These are phyloP conservation scores for Didymella arachidicola DNA, from an alignment of 2,329 filamentous ascomycete genomes.

Conservation along the genomic window DNA sequence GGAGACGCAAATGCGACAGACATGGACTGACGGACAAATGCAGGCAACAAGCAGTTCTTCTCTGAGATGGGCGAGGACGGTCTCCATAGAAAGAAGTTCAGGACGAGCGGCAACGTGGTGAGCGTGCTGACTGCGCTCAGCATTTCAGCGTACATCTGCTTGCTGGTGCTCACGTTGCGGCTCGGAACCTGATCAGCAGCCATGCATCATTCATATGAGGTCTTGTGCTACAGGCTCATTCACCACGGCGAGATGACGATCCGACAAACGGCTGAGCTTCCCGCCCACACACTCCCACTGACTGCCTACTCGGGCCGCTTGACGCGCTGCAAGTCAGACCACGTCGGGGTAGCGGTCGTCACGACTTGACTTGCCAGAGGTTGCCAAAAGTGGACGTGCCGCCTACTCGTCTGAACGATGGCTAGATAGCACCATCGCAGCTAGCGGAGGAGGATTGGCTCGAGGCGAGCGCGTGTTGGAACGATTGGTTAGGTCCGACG, in stretches of 20 bases:
- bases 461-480: constrained; percentile 28
- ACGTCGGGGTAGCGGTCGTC: constrained; percentile 1
- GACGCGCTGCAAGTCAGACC: constrained; percentile 3
- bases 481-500: constrained; percentile 30
- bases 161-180: constrained; percentile 66
- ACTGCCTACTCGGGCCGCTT: neutral
- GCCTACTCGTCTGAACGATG: neutral
- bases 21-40: constrained; percentile 20
- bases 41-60: constrained; percentile 90
- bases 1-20: neutral
- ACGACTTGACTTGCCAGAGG: constrained; percentile 5
- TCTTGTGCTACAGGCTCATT: constrained; percentile 9
- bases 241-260: neutral
- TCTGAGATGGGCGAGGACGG: constrained; percentile 67
- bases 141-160: constrained; percentile 66
- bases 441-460: constrained; percentile 6
- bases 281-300: constrained; percentile 2
- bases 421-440: constrained; percentile 10
- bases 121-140: constrained; percentile 68
- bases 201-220: constrained; percentile 9
- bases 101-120: constrained; percentile 72
- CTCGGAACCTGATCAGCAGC: constrained; percentile 46
- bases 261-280: constrained; percentile 10
- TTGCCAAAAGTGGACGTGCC: neutral
- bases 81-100: constrained; percentile 66